Conservation (phyloP, 257 asterid species). For the Mentha longifolia region DNA sequence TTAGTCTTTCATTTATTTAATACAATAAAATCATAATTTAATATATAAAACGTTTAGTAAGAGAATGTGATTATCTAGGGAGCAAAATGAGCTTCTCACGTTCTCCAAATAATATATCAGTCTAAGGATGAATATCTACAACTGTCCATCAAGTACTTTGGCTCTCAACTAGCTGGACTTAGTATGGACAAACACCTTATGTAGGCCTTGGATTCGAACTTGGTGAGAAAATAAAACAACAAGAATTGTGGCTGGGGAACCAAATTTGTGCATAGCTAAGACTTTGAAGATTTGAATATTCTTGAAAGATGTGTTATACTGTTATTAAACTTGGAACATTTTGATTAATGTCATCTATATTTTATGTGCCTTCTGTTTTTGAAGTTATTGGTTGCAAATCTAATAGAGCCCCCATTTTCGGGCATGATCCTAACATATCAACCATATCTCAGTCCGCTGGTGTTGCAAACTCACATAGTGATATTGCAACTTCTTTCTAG, state of each 20-base stretch:
- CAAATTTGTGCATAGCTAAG: neutral
- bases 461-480: neutral
- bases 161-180: slow-evolving; percentile 4
- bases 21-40: too few species aligned
- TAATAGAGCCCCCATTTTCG: neutral
- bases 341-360: neutral
- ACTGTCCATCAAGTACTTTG: neutral
- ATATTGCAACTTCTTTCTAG: slow-evolving; percentile 1
- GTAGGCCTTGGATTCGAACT: slow-evolving; percentile 3
- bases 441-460: neutral
- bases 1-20: too few species aligned
- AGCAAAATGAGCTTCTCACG: neutral
- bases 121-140: neutral
- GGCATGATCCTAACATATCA: neutral
- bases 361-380: neutral
- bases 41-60: too few species aligned
- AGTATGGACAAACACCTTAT: neutral
- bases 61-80: neutral
- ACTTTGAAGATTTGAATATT: neutral
- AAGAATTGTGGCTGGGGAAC: neutral
- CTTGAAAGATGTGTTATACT: neutral
- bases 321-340: neutral
- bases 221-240: neutral
- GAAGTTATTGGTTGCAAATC: neutral
- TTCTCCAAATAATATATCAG: neutral